Evolutionary conservation across 306 rosid species (phyloP), one percentile per base, ranked within the genome.

Genomic region (Prunus salicina): DNA sequence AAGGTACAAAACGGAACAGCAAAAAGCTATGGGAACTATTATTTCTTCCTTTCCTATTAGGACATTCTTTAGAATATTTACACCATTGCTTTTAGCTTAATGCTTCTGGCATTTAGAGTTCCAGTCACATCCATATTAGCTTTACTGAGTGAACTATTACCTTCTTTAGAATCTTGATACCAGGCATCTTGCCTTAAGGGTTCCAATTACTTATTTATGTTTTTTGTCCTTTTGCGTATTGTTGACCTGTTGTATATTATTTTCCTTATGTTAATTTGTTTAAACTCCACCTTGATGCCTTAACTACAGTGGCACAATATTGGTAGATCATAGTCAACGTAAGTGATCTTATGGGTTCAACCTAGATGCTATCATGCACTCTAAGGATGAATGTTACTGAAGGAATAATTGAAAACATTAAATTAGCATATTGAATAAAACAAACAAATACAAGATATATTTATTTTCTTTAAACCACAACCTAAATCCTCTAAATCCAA

Each of bases 401-500:
- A 4, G 10, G 41, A 22, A 32, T 20, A 20, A 34, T n/a, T 28
- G 14, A 7, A 75, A 53, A 16, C 6, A 63, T 18, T 34, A 64
- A 27, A 19, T 34, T 19, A 72, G 45, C 46, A 18, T 12, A 68
- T 24, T 18, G 1, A 28, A 13, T 20, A 55, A 20, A 57, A 68
- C 41, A 76, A 38, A 63, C 19, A 67, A 43, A n/a, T 38, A 67
- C 22, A 20, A 3, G n/a, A 20, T 55, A 14, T 1, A 12, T 3
- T 71, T 71, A 38, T 20, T 0, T 49, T 69, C 18, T 16, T 50
- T 18, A 61, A 74, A 43, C 15, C 30, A 64, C 46, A 64, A 53
- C 38, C 52, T 66, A 50, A 74, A 77, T 64, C 46, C 47, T 41
- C 46, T 66, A 55, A 74, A 77, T 64, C 38, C 47, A 14, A 81